These are phyloP conservation scores for Aspergillus indologenus DNA, from an alignment of 495 filamentous ascomycete species.

Conservation along the genomic window DNA sequence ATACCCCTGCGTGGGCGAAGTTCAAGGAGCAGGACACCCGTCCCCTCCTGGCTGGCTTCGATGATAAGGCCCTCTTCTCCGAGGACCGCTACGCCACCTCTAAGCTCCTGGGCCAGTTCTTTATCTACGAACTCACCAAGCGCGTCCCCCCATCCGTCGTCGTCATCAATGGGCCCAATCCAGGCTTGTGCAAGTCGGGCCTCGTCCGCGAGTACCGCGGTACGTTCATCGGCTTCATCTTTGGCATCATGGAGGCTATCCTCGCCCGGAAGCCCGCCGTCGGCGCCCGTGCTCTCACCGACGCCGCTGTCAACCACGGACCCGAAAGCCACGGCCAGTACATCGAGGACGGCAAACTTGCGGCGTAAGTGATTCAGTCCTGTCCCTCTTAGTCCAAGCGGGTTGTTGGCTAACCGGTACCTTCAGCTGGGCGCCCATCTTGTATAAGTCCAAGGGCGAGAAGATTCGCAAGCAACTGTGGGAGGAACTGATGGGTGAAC, in stretches of 20 bases:
- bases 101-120: slow-evolving; percentile 24
- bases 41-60: slow-evolving; percentile 6
- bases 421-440: slow-evolving; percentile 9
- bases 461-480: slow-evolving; percentile 6
- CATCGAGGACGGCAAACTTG: slow-evolving; percentile 15
- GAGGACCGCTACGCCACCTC: slow-evolving; percentile 15
- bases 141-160: slow-evolving; percentile 4
- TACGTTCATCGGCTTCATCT: slow-evolving; percentile 3
- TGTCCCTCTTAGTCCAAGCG: neutral
- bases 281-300: slow-evolving; percentile 13
- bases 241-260: neutral
- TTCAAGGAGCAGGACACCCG: slow-evolving; percentile 11
- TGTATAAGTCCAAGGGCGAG: slow-evolving; percentile 8
- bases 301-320: slow-evolving; percentile 18
- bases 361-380: slow-evolving; percentile 13
- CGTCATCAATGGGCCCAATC: slow-evolving; percentile 22
- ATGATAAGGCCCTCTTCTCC: slow-evolving; percentile 1
- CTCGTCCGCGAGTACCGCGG: slow-evolving; percentile 10
- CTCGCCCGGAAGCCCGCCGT: slow-evolving; percentile 14
- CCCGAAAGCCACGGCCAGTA: slow-evolving; percentile 16
- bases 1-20: slow-evolving; percentile 9
- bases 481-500: slow-evolving; percentile 11
- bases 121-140: slow-evolving; percentile 14
- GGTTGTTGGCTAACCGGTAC: neutral
- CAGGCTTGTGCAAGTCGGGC: slow-evolving; percentile 16